phyloP scores from a whole-genome alignment of 1,284 basidiomycete genomes.

The Trametes pubescens region DNA sequence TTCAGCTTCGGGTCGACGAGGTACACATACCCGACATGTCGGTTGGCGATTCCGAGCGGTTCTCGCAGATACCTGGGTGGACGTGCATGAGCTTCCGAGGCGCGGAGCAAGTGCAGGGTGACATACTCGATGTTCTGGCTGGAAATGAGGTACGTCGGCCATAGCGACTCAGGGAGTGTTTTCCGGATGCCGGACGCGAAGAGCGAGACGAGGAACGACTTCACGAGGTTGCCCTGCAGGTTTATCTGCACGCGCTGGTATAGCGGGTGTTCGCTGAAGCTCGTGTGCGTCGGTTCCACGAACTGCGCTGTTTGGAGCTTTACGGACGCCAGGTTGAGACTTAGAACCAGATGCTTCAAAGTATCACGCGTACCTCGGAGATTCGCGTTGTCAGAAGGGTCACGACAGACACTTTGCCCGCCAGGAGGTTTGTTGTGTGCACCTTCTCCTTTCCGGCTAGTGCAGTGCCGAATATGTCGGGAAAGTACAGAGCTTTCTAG shows the following conservation, averaged over 20 bases:
- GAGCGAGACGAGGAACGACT: slow-evolving; percentile 87
- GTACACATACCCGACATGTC: slow-evolving; percentile 93
- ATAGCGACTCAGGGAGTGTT: slow-evolving; percentile 69
- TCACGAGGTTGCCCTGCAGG: slow-evolving; percentile 90
- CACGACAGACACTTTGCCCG: slow-evolving; percentile 81
- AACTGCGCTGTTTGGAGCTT: slow-evolving; percentile 81
- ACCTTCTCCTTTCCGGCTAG: slow-evolving; percentile 62
- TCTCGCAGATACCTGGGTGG: slow-evolving; percentile 72
- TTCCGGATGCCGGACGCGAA: slow-evolving; percentile 81
- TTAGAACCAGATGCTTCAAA: neutral
- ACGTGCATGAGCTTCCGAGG: neutral
- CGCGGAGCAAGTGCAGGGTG: neutral
- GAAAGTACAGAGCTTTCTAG: slow-evolving; percentile 91
- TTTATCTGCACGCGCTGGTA: slow-evolving; percentile 92
- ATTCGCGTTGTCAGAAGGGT: slow-evolving; percentile 85
- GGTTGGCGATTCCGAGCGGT: slow-evolving; percentile 88
- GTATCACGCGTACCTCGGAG: slow-evolving; percentile 70
- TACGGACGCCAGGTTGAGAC: too few relatives aligned
- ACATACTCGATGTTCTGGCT: slow-evolving; percentile 80
- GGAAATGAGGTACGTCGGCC: slow-evolving; percentile 84
- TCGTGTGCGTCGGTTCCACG: slow-evolving; percentile 66
- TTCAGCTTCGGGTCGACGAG: slow-evolving; percentile 87
- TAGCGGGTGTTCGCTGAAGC: slow-evolving; percentile 66
- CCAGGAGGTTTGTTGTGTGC: slow-evolving; percentile 83
- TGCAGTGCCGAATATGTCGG: slow-evolving; percentile 84